Evolutionary conservation across 768 basidiomycete genomes (phyloP).

Genomic region (Termitomyces sp.): DNA sequence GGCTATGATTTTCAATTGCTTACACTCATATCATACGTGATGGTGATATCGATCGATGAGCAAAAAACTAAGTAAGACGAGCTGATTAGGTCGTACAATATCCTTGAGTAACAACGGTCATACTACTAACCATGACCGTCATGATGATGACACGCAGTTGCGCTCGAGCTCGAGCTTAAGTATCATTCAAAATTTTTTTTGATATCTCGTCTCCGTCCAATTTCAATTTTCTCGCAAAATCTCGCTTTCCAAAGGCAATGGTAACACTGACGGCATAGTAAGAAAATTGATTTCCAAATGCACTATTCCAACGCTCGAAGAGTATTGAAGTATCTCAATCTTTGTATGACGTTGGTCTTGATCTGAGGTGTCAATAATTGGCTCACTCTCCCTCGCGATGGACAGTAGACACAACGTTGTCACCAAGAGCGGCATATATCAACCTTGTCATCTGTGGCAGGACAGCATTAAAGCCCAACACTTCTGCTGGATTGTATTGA

Average conservation of each 20-base stretch:
- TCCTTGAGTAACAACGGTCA: not conserved
- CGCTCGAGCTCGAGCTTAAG: not conserved
- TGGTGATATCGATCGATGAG: too few relatives aligned
- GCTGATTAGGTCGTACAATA: not conserved
- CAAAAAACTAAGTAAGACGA: too few relatives aligned
- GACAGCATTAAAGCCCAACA: not conserved
- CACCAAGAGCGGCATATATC: not conserved
- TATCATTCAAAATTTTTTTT: not conserved
- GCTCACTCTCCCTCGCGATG: not conserved
- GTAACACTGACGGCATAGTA: too few relatives aligned
- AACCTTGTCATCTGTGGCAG: not conserved
- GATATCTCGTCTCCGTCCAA: not conserved
- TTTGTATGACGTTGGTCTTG: not conserved
- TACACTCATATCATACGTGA: not conserved
- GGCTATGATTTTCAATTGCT: too few relatives aligned
- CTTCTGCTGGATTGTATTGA: not conserved
- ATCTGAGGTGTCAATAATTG: not conserved
- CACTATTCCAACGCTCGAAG: not conserved
- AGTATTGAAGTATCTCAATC: not conserved
- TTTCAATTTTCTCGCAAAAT: not conserved
- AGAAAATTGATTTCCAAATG: not conserved
- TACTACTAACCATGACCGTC: not conserved
- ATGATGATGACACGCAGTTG: not conserved
- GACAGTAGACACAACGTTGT: not conserved
- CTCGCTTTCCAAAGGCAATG: not conserved